Percentiles rank a stretch among this genome's conserved stretches.
These are phyloP conservation scores for Phytophthora pseudosyringae DNA, from an alignment of 352 stramenopile genomes.

Conservation along the genomic window DNA sequence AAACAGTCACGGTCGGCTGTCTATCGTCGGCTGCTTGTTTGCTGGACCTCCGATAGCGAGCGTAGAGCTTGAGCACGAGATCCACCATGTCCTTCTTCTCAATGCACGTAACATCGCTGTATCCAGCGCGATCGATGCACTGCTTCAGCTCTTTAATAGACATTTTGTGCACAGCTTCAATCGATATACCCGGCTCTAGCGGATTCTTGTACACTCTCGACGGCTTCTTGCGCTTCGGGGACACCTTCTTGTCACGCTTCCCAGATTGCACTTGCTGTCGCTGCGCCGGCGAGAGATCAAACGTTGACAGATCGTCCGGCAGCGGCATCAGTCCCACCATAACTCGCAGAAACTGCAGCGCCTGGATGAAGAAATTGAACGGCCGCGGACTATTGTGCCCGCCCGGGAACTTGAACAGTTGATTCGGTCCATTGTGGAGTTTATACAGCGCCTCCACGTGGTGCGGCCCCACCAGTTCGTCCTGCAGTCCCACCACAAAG, in stretches of 20 bases:
- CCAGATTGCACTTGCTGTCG: slow-evolving; percentile 27
- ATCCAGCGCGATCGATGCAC: slow-evolving; percentile 70
- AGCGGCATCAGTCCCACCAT: slow-evolving; percentile 82
- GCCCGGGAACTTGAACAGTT: slow-evolving; percentile 82
- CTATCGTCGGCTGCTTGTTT: slow-evolving; percentile 46
- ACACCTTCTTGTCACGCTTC: slow-evolving; percentile 20
- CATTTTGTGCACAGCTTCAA: slow-evolving; percentile 77
- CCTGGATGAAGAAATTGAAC: slow-evolving; percentile 81
- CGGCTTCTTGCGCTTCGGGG: slow-evolving; percentile 38
- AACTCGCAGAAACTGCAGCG: slow-evolving; percentile 79
- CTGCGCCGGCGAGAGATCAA: slow-evolving; percentile 45
- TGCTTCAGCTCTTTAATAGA: slow-evolving; percentile 82
- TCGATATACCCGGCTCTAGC: slow-evolving; percentile 52
- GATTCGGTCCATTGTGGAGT: slow-evolving; percentile 77
- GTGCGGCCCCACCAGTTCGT: slow-evolving; percentile 81
- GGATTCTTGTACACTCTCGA: slow-evolving; percentile 74
- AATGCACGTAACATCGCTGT: slow-evolving; percentile 76
- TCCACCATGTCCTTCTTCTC: slow-evolving; percentile 87
- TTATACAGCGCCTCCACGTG: slow-evolving; percentile 79
- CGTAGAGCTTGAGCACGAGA: slow-evolving; percentile 82
- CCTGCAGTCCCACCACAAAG: slow-evolving; percentile 77
- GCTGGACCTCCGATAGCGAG: slow-evolving; percentile 63
- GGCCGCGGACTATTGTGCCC: slow-evolving; percentile 83
- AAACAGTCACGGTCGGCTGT: slow-evolving; percentile 8
- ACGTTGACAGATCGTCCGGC: slow-evolving; percentile 58